Evolutionary conservation across 2,329 filamentous ascomycete genomes (phyloP).

Genomic region (Fusarium setosum): DNA sequence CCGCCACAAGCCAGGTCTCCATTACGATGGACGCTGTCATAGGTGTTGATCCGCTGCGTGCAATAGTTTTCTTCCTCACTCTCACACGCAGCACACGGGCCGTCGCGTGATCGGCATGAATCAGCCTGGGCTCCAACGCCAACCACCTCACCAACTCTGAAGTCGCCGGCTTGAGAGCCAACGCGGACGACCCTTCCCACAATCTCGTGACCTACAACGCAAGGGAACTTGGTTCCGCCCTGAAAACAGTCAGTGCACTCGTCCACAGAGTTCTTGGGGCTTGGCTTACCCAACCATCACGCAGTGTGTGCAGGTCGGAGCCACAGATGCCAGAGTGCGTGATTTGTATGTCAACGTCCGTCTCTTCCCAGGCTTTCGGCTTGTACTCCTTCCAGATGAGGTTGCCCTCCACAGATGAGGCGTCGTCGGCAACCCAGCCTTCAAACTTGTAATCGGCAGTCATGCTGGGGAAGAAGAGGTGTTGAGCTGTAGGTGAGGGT

Average conservation of each 20-base stretch:
- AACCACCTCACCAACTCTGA: constrained; percentile 71
- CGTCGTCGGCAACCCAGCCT: constrained; percentile 60
- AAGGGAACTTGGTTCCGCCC: too few species aligned
- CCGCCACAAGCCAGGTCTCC: background rate
- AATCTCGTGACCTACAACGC: constrained; percentile 73
- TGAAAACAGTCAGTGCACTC: too few species aligned
- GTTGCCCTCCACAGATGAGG: constrained; percentile 57
- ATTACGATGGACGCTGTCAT: background rate
- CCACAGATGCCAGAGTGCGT: constrained; percentile 74
- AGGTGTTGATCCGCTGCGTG: background rate
- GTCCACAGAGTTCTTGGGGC: too few species aligned
- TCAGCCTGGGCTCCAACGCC: constrained; percentile 24
- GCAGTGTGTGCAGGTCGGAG: constrained; percentile 68
- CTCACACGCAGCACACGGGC: constrained; percentile 1
- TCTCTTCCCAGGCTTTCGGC: constrained; percentile 73
- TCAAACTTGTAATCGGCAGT: constrained; percentile 57
- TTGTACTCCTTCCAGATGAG: constrained; percentile 66
- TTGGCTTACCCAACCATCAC: constrained; percentile 64
- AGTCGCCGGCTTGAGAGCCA: constrained; percentile 57
- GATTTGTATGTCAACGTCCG: constrained; percentile 72
- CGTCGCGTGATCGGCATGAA: constrained; percentile 15
- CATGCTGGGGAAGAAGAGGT: background rate
- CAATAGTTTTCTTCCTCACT: background rate
- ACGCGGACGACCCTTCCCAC: constrained; percentile 66
- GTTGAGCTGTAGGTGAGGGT: too few species aligned